A percentile compares a stretch with the other conserved stretches of the same genome.
These are phyloP conservation scores for Calonectria crousiana DNA, from an alignment of 2,329 filamentous ascomycete species.

Conservation along the genomic window DNA sequence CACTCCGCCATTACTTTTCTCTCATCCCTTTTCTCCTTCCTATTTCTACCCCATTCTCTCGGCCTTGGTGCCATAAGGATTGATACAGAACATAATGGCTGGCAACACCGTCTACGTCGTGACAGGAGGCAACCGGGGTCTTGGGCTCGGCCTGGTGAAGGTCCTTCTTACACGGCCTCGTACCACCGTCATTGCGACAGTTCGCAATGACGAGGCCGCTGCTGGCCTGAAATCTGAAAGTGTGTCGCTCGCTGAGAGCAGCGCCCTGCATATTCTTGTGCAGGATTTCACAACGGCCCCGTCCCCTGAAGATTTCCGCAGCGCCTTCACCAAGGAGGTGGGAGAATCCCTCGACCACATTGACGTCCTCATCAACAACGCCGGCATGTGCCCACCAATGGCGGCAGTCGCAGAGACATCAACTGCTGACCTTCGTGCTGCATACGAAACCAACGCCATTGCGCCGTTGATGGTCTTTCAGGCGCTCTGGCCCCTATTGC, in stretches of 20 bases:
- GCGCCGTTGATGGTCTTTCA: slow-evolving; percentile 49
- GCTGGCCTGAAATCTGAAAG: background rate
- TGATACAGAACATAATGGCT: background rate
- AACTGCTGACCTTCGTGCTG: slow-evolving; percentile 49
- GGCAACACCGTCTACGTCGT: background rate
- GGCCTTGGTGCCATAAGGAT: background rate
- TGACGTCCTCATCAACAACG: background rate
- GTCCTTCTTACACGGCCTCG: background rate
- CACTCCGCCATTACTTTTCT: background rate
- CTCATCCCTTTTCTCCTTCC: background rate
- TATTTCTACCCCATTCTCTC: background rate
- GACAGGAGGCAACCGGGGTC: background rate
- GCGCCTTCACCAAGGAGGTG: background rate
- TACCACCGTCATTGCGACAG: background rate
- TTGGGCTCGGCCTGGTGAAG: background rate
- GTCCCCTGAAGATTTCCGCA: background rate
- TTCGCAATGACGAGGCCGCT: background rate
- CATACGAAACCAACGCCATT: slow-evolving; percentile 60
- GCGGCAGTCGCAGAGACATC: slow-evolving; percentile 35
- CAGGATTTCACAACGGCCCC: background rate
- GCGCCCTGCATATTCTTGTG: background rate
- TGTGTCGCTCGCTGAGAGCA: background rate
- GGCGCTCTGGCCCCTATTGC: slow-evolving; percentile 51
- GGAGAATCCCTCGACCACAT: background rate
- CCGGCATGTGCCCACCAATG: background rate